A percentile compares a stretch with the other conserved stretches of the same genome.
phyloP scores from a whole-genome alignment of 306 rosid species.

The Sindora glabra region DNA sequence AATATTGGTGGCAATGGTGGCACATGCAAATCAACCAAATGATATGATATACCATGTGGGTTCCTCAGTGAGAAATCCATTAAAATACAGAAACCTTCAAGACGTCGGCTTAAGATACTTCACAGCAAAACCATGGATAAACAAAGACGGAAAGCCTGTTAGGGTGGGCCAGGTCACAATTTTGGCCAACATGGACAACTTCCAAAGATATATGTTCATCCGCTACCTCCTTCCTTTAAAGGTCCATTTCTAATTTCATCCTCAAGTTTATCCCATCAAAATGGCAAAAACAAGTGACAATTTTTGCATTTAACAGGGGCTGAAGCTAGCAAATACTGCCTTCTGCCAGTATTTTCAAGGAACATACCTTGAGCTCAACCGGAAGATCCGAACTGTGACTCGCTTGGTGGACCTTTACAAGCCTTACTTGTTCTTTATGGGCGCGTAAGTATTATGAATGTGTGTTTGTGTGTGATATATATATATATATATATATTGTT shows the following conservation, averaged over 20 bases:
- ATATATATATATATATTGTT: too few relatives aligned
- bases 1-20: slow-evolving; percentile 39
- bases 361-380: slow-evolving; percentile 21
- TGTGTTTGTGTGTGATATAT: too few relatives aligned
- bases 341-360: slow-evolving; percentile 53
- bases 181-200: slow-evolving; percentile 41
- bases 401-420: slow-evolving; percentile 59
- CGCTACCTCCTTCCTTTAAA: slow-evolving; percentile 56
- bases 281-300: too few relatives aligned
- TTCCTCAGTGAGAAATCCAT: slow-evolving; percentile 49
- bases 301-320: slow-evolving; percentile 30
- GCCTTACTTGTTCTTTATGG: slow-evolving; percentile 69
- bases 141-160: slow-evolving; percentile 48
- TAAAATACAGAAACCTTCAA: slow-evolving; percentile 18
- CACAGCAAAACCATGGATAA: slow-evolving; percentile 44
- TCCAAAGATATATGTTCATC: slow-evolving; percentile 52
- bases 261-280: too few relatives aligned
- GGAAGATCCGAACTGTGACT: slow-evolving; percentile 52
- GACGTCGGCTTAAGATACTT: slow-evolving; percentile 42
- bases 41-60: slow-evolving; percentile 55
- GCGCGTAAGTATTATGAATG: slow-evolving; percentile 55
- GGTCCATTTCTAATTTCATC: slow-evolving; percentile 18
- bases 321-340: slow-evolving; percentile 43
- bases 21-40: slow-evolving; percentile 30
- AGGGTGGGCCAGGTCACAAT: slow-evolving; percentile 33